Percentiles rank a stretch among this genome's conserved stretches.
Conservation (phyloP, 345 rosid genomes). For the Litchi chinensis region DNA sequence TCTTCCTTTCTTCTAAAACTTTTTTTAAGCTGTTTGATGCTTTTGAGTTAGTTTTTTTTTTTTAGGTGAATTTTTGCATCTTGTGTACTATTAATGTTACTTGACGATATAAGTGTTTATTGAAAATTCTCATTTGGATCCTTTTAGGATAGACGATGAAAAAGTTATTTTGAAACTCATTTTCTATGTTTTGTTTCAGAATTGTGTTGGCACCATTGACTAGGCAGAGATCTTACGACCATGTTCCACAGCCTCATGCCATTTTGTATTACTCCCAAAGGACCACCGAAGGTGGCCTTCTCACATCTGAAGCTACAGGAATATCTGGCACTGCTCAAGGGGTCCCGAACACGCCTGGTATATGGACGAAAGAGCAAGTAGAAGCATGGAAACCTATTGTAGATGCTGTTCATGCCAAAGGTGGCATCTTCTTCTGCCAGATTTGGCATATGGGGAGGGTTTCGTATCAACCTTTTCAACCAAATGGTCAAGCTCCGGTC, state of each 20-base stretch:
- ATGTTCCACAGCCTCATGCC: slow-evolving; percentile 75
- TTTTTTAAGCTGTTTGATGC: too few relatives aligned
- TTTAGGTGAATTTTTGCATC: too few relatives aligned
- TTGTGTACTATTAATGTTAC: too few relatives aligned
- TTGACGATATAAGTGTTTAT: too few relatives aligned
- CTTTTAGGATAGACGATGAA: too few relatives aligned
- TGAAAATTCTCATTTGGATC: too few relatives aligned
- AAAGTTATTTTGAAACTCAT: too few relatives aligned
- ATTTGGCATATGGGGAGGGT: slow-evolving; percentile 72
- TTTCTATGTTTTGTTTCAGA: neutral
- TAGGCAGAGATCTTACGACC: slow-evolving; percentile 52
- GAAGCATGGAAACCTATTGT: slow-evolving; percentile 89
- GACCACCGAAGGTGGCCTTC: slow-evolving; percentile 56
- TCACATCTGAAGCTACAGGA: slow-evolving; percentile 61
- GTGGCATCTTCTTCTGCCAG: slow-evolving; percentile 69
- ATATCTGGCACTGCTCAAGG: slow-evolving; percentile 69
- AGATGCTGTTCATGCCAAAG: slow-evolving; percentile 77
- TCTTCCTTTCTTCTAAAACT: too few relatives aligned
- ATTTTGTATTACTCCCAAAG: slow-evolving; percentile 68
- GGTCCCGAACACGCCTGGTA: slow-evolving; percentile 57
- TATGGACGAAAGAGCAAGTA: slow-evolving; percentile 77
- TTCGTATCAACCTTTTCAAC: slow-evolving; percentile 58
- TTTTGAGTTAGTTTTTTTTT: too few relatives aligned
- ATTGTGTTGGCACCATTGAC: slow-evolving; percentile 62
- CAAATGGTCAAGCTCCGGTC: slow-evolving; percentile 67